Evolutionary conservation across 23 red algal genomes (phyloP), one percentile per base, ranked within the genome.

Genomic region (Cyanidiococcus yangmingshanensis): DNA sequence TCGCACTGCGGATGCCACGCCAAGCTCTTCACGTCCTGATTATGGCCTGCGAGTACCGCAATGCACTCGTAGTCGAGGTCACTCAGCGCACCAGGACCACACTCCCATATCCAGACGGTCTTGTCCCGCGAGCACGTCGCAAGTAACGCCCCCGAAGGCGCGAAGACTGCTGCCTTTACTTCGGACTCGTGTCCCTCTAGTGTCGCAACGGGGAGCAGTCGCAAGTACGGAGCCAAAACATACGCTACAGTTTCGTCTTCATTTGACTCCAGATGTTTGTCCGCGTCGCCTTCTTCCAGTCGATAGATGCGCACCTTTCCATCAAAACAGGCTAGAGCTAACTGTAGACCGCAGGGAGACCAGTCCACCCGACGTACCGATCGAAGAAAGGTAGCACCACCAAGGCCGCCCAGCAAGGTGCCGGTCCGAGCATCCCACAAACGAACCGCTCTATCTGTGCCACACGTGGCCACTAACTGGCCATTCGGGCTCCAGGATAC

Each of bases 91-190:
- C 89, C 88, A 45, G 86, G 45, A 50, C 88, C 94, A 12, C 80
- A 75, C 80, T 98, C 88, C 94, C 94, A 98, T 27, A 98, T 57
- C 88, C 89, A 98, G 2, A 98, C 74, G 68, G 86, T 87, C 77
- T 85, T 81, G 78, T 98, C 94, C 1, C 94, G 68, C 38, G 83
- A 84, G 57, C 84, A 88, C 2, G 76, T 91, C 18, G 94, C 94
- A 33, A 98, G 82, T 2, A 98, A 37, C 2, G 80, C 77, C 2
- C 94, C 94, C 29, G 59, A 68, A 57, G 80, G 59, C 12, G 79
- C 86, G 63, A 87, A 98, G 18, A 80, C 75, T n/a, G 90, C 87
- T 38, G 84, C 75, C 80, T 98, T 98, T 0, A 91, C 85, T 40
- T 98, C 89, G 77, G 76, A 59, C 51, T 79, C 83, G 38, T 80